Conservation (phyloP, 208 protist genomes). For the Blechomonas ayalai region DNA sequence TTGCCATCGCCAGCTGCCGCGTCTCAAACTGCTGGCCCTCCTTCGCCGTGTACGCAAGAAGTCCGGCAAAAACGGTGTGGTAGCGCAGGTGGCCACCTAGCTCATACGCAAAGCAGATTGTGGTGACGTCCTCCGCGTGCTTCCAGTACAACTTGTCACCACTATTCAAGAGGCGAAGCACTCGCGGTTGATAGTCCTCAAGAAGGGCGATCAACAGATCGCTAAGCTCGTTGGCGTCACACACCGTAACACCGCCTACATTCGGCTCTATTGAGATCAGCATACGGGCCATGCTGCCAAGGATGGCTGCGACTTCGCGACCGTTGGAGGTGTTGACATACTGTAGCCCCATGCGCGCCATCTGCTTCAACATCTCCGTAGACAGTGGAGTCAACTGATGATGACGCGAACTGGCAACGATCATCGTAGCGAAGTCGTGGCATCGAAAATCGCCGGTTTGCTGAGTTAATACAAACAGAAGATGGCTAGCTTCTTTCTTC, state of each 20-base stretch:
- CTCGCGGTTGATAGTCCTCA: slow-evolving; percentile 52
- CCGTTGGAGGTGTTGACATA: slow-evolving; percentile 38
- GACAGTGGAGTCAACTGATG: slow-evolving; percentile 49
- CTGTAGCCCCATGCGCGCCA: slow-evolving; percentile 31
- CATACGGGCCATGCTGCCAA: slow-evolving; percentile 41
- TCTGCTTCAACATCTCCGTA: slow-evolving; percentile 35
- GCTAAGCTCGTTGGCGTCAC: slow-evolving; percentile 34
- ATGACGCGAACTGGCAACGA: slow-evolving; percentile 46
- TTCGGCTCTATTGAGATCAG: slow-evolving; percentile 29
- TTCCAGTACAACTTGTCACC: slow-evolving; percentile 37
- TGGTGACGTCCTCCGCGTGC: slow-evolving; percentile 44
- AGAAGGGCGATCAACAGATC: slow-evolving; percentile 53
- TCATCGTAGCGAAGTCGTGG: slow-evolving; percentile 44
- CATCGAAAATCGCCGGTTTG: slow-evolving; percentile 33
- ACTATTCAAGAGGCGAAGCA: slow-evolving; percentile 44
- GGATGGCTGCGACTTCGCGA: slow-evolving; percentile 34
- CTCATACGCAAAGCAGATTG: slow-evolving; percentile 77
- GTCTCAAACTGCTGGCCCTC: slow-evolving; percentile 47
- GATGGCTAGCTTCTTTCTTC: slow-evolving; percentile 28
- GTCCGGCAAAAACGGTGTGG: slow-evolving; percentile 47
- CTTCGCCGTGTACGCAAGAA: slow-evolving; percentile 41
- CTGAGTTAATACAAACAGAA: slow-evolving; percentile 55
- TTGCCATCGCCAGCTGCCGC: slow-evolving; percentile 68
- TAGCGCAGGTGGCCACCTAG: slow-evolving; percentile 60
- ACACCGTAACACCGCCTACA: slow-evolving; percentile 24